phyloP scores from a whole-genome alignment of 306 rosid species.

The Prunus fruticosa region DNA sequence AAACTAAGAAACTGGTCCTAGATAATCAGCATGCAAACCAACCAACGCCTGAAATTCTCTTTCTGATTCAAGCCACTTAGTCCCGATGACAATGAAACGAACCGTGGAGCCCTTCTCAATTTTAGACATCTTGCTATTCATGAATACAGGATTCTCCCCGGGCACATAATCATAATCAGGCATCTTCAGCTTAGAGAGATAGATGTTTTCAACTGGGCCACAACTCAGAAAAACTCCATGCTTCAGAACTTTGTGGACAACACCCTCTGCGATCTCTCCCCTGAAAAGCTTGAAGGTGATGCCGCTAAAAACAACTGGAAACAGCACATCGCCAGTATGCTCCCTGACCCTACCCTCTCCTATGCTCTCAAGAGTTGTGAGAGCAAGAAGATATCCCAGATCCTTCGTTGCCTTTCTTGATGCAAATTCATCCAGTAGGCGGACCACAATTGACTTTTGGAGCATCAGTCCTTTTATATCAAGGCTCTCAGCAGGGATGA shows the following conservation, averaged over 20 bases:
- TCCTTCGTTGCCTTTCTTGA: slow-evolving; percentile 68
- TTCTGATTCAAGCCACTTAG: slow-evolving; percentile 88
- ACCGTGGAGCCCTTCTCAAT: slow-evolving; percentile 57
- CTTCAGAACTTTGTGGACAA: slow-evolving; percentile 75
- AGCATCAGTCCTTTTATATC: slow-evolving; percentile 65
- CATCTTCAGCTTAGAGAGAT: slow-evolving; percentile 71
- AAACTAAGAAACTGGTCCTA: slow-evolving; percentile 57
- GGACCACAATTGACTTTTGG: slow-evolving; percentile 53
- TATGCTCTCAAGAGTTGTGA: slow-evolving; percentile 61
- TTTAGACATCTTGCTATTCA: slow-evolving; percentile 53
- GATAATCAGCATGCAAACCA: slow-evolving; percentile 74
- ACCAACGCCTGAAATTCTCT: slow-evolving; percentile 92
- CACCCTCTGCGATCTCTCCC: slow-evolving; percentile 82
- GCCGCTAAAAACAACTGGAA: slow-evolving; percentile 66
- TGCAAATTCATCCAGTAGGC: slow-evolving; percentile 65
- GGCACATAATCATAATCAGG: slow-evolving; percentile 59
- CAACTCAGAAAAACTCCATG: slow-evolving; percentile 85
- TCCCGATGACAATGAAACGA: slow-evolving; percentile 73
- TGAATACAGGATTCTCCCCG: slow-evolving; percentile 71
- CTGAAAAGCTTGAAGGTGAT: slow-evolving; percentile 68
- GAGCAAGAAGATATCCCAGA: slow-evolving; percentile 67
- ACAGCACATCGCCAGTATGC: slow-evolving; percentile 73
- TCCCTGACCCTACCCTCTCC: slow-evolving; percentile 88
- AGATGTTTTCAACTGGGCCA: slow-evolving; percentile 70
- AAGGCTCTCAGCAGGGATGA: slow-evolving; percentile 63